These are phyloP conservation scores for Metschnikowia baotianmanensis DNA, from an alignment of 805 yeast genomes.

Conservation along the genomic window DNA sequence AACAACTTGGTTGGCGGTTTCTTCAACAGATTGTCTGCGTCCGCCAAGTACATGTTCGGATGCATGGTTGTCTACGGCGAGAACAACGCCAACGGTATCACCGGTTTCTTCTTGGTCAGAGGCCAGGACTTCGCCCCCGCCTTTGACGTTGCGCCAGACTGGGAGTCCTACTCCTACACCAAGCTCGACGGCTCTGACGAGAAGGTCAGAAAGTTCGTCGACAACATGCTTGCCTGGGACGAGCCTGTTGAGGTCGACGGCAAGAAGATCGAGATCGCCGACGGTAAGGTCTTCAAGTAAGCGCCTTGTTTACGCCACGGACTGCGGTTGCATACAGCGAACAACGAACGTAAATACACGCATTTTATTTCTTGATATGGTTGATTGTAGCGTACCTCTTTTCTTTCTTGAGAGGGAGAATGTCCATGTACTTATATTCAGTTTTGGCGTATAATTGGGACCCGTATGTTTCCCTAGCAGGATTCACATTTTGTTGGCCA, in stretches of 20 bases:
- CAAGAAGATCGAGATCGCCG: constrained; percentile 82
- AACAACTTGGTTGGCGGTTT: constrained; percentile 97
- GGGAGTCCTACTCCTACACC: constrained; percentile 88
- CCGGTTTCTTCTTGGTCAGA: constrained; percentile 92
- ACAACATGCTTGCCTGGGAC: constrained; percentile 98
- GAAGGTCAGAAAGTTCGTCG: constrained; percentile 74
- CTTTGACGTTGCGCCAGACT: constrained; percentile 97
- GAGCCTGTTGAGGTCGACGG: constrained; percentile 83
- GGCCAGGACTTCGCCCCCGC: constrained; percentile 92
- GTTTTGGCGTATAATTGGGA: no score
- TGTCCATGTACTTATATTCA: no score
- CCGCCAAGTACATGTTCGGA: constrained; percentile 94
- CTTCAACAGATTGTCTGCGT: constrained; percentile 90
- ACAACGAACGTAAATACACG: constrained; percentile 1
- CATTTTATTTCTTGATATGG: not conserved
- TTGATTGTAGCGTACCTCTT: no score
- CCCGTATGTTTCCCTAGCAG: no score
- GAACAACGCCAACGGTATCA: constrained; percentile 96
- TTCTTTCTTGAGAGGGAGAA: no score
- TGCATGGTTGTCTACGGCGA: constrained; percentile 94
- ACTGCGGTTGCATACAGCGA: not conserved
- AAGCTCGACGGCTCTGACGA: constrained; percentile 77
- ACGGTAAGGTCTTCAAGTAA: constrained; percentile 97
- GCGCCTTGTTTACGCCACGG: not conserved
- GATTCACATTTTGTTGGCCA: no score